Evolutionary conservation across 805 yeast species (phyloP).

Genomic region (Hanseniaspora nectarophila): DNA sequence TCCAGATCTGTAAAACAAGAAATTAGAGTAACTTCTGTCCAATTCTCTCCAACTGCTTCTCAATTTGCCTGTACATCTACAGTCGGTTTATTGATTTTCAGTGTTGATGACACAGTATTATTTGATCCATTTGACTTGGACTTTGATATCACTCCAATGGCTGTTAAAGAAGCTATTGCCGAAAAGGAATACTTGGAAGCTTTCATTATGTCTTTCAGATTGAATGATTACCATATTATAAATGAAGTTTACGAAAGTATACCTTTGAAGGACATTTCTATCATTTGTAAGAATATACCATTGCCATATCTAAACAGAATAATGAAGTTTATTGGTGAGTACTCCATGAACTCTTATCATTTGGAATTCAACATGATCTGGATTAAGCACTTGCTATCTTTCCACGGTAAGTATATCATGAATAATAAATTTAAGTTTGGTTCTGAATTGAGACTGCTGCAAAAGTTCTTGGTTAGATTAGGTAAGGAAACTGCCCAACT

Average conservation of each 20-base stretch:
- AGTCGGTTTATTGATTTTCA: conserved; percentile 75
- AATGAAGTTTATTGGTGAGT: conserved; percentile 55
- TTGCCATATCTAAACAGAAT: conserved; percentile 59
- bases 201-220: conserved; percentile 82
- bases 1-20: conserved; percentile 67
- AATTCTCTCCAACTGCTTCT: conserved; percentile 79
- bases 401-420: conserved; percentile 68
- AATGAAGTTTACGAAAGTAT: conserved; percentile 62
- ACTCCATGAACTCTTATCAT: conserved; percentile 62
- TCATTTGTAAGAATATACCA: conserved; percentile 64
- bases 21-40: conserved; percentile 64
- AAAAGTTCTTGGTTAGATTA: conserved; percentile 58
- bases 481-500: conserved; percentile 60
- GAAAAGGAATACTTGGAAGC: conserved; percentile 58
- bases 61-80: conserved; percentile 93
- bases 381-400: conserved; percentile 55
- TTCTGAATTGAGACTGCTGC: conserved; percentile 55
- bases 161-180: conserved; percentile 48
- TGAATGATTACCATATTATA: conserved; percentile 68
- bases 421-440: conserved; percentile 50
- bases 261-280: conserved; percentile 55
- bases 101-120: conserved; percentile 58
- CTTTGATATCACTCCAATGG: conserved; percentile 76
- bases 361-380: conserved; percentile 74
- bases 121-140: conserved; percentile 96